phyloP scores from a whole-genome alignment of 2,329 filamentous ascomycete genomes.

The Calonectria henricotiae region DNA sequence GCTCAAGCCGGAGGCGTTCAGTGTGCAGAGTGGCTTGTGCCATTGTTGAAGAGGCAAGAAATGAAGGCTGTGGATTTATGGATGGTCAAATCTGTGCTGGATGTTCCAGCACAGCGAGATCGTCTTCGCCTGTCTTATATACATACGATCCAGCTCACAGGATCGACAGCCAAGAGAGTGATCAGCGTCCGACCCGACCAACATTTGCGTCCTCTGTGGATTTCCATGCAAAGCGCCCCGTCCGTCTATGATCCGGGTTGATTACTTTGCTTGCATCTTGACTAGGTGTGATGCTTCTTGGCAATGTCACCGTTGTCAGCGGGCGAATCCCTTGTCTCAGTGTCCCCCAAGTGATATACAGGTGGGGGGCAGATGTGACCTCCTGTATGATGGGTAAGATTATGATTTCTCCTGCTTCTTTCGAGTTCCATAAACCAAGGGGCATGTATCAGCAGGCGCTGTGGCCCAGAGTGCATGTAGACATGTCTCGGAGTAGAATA shows the following conservation, averaged over 20 bases:
- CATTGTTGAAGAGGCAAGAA: constrained; percentile 28
- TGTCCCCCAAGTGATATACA: not conserved
- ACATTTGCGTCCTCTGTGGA: not conserved
- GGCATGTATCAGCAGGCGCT: not conserved
- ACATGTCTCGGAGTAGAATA: not conserved
- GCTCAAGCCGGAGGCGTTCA: constrained; percentile 42
- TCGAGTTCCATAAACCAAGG: not conserved
- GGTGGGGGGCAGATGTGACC: not conserved
- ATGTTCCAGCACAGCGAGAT: not conserved
- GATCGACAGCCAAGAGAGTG: not conserved
- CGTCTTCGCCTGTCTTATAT: not conserved
- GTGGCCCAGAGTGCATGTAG: not conserved
- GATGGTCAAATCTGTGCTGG: not conserved
- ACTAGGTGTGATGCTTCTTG: not conserved
- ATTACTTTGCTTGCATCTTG: not conserved
- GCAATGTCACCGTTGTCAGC: not conserved
- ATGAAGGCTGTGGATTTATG: not conserved
- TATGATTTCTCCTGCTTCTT: not conserved
- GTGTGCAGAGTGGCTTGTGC: constrained; percentile 44
- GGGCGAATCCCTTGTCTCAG: not conserved
- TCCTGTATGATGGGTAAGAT: not conserved
- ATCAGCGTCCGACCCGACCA: not conserved
- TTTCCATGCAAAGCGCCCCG: not conserved
- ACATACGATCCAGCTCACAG: not conserved
- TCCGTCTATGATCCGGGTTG: not conserved